A percentile compares a stretch with the other conserved stretches of the same genome.
Evolutionary conservation across 352 stramenopile species (phyloP).

Genomic region (Phytophthora hibernalis): DNA sequence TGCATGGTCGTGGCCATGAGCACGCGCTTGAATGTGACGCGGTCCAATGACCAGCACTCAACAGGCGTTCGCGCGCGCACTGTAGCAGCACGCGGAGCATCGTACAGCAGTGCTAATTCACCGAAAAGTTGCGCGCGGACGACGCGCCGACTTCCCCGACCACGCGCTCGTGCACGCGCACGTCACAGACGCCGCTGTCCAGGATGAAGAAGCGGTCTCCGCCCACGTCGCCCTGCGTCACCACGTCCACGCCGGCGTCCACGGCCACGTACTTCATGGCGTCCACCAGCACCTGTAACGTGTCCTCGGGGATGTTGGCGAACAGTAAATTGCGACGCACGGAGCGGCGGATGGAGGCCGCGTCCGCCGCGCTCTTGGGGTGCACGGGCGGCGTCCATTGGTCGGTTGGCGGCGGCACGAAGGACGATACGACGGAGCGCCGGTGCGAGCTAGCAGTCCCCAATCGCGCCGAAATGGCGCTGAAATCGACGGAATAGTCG

Average conservation of each 20-base stretch:
- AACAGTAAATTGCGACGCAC: constrained; percentile 76
- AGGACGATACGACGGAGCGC: constrained; percentile 66
- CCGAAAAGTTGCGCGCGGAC: constrained; percentile 85
- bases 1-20: constrained; percentile 77
- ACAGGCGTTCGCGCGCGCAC: constrained; percentile 69
- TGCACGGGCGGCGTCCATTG: constrained; percentile 63
- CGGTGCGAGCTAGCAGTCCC: constrained; percentile 49
- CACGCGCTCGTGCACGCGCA: constrained; percentile 66
- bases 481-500: constrained; percentile 49
- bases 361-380: constrained; percentile 59
- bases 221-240: constrained; percentile 74
- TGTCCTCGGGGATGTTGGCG: constrained; percentile 70
- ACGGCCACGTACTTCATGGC: constrained; percentile 75
- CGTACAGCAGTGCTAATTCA: constrained; percentile 95
- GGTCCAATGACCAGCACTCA: constrained; percentile 91
- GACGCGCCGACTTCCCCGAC: constrained; percentile 67
- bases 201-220: constrained; percentile 94
- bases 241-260: constrained; percentile 54
- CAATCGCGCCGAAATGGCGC: constrained; percentile 47
- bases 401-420: constrained; percentile 49
- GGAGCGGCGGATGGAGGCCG: constrained; percentile 59
- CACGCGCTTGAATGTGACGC: constrained; percentile 74
- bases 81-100: constrained; percentile 89
- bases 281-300: constrained; percentile 67
- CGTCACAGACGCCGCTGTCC: constrained; percentile 83